A percentile compares a stretch with the other conserved stretches of the same genome.
phyloP scores from a whole-genome alignment of 108 stramenopile species.

The Skeletonema potamos region DNA sequence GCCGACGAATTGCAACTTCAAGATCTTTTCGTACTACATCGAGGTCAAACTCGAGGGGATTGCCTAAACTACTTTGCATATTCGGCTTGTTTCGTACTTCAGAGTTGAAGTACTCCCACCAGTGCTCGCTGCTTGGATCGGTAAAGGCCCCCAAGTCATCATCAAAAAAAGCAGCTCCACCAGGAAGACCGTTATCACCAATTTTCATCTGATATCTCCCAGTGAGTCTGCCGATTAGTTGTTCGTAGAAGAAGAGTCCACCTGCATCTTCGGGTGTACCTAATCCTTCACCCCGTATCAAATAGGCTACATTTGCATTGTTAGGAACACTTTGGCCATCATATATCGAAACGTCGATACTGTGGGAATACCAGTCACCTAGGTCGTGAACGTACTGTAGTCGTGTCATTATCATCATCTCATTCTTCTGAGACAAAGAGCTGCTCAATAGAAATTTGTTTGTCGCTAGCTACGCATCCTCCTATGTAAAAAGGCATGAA shows the following conservation, averaged over 20 bases:
- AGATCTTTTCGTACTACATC: background rate
- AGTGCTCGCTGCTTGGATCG: conserved; percentile 6
- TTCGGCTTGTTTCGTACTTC: conserved; percentile 5
- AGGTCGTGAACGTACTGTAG: conserved; percentile 15
- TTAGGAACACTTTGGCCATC: background rate
- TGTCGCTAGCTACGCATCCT: conserved; percentile 16
- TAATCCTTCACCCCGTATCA: conserved; percentile 1
- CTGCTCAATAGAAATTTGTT: conserved; percentile 9
- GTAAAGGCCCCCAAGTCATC: background rate
- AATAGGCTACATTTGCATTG: conserved; percentile 3
- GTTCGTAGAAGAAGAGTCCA: background rate
- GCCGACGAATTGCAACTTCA: background rate
- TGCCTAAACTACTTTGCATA: background rate
- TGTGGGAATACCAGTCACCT: conserved; percentile 12
- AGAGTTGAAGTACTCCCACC: conserved; percentile 12
- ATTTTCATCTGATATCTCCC: background rate
- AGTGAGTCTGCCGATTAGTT: background rate
- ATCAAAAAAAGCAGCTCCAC: too few species aligned
- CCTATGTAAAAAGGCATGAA: conserved; percentile 12
- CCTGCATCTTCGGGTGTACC: conserved; percentile 10
- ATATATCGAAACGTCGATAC: background rate
- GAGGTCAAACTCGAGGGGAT: conserved; percentile 9
- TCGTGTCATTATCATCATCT: background rate
- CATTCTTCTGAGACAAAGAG: conserved; percentile 1
- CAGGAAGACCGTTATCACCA: background rate